Base-by-base conservation (phyloP, 208 protist species). In the Leishmania gerbilli region DNA sequence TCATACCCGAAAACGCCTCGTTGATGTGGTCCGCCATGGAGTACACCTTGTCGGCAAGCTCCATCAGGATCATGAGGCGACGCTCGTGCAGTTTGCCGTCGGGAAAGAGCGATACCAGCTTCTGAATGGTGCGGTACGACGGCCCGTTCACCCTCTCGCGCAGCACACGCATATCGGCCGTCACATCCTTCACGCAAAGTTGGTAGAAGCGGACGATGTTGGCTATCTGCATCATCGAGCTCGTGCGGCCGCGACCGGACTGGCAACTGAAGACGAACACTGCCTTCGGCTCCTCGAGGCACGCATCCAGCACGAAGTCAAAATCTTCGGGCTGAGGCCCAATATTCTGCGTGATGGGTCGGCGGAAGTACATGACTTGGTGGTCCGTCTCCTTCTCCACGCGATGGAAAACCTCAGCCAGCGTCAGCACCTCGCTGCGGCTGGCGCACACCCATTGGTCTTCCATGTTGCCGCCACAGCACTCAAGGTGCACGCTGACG, bases 181-280 rank as follows among this genome's bases (percentile, higher is more conserved):
- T 79, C 37, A 93, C 90, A 77, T 97, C 94, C 77, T 93, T 91
- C 45, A 86, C 84, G 81, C 90, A 96, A 37, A 91, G 55, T 84
- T 96, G 94, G 78, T 97, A 97, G 78, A 97, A 97, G 74, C 94
- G 94, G 17, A 97, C 92, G 80, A 97, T 96, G 87, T 88, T 95
- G 47, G 92, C 91, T 60, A 96, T 93, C 77, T 91, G 84, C 91
- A 97, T 96, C 92, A 97, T 95, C 34, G 91, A 88, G 80, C 89
- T 92, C 13, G 92, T 95, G 58, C 90, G 91, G 34, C 94, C 94
- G 62, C 94, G 90, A 56, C 94, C 94, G 42, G 91, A 91, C 81
- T 97, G 94, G 78, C 94, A 97, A 87, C 95, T 97, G 81, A 95
- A 97, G 71, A 96, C 84, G 72, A 97, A 90, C 49, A 96, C 86